Percentiles rank a stretch among this genome's conserved stretches.
These are phyloP conservation scores for Marasmius fiardii DNA, from an alignment of 1,284 basidiomycete genomes.

Conservation along the genomic window DNA sequence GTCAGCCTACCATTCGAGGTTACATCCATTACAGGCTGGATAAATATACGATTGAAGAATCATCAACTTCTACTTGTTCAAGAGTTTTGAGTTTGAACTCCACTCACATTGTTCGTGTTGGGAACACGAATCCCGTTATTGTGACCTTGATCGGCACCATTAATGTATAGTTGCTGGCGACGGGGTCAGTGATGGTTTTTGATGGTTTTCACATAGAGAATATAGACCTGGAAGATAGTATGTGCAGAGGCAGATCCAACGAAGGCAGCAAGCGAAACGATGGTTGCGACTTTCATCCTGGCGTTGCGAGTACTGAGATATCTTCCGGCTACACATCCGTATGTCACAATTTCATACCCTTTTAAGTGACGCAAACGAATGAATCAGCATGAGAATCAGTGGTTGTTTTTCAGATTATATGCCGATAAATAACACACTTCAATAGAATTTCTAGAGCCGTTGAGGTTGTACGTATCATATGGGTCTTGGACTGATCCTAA, in stretches of 20 bases:
- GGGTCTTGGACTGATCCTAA: too few species aligned
- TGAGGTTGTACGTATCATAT: too few species aligned
- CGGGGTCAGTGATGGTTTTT: background rate
- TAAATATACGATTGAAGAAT: background rate
- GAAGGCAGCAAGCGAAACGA: background rate
- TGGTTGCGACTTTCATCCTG: too few species aligned
- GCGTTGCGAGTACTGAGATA: too few species aligned
- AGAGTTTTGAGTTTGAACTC: background rate
- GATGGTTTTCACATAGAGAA: too few species aligned
- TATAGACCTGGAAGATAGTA: background rate
- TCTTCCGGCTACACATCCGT: too few species aligned
- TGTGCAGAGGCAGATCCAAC: background rate
- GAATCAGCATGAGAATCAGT: too few species aligned
- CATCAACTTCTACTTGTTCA: background rate
- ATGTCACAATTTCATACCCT: too few species aligned
- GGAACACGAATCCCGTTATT: conserved; percentile 28
- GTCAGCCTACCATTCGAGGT: conserved; percentile 37
- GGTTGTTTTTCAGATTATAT: too few species aligned
- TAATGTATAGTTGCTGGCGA: conserved; percentile 27
- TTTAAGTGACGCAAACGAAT: too few species aligned
- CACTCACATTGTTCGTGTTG: conserved; percentile 45
- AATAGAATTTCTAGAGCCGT: too few species aligned
- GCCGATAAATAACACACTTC: too few species aligned
- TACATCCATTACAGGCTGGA: conserved; percentile 49
- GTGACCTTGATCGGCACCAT: conserved; percentile 29